phyloP scores from a whole-genome alignment of 2,329 filamentous ascomycete genomes.

The Cryoendolithus antarcticus region DNA sequence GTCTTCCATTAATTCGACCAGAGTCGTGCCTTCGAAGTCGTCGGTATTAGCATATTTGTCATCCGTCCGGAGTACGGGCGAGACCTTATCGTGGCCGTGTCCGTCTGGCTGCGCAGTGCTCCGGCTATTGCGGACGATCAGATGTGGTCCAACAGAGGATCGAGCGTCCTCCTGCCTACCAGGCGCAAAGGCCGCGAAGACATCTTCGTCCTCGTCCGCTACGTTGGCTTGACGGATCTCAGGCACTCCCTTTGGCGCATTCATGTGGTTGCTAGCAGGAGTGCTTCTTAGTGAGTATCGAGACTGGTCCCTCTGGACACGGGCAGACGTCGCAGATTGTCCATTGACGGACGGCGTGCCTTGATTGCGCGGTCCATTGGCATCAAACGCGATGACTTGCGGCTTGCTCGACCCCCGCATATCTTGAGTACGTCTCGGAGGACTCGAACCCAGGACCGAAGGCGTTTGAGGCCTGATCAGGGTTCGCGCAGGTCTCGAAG shows the following conservation, averaged over 20 bases:
- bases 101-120: neutral
- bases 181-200: slow-evolving; percentile 7
- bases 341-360: slow-evolving; percentile 6
- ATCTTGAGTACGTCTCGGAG: neutral
- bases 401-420: slow-evolving; percentile 10
- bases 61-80: neutral
- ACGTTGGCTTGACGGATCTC: slow-evolving; percentile 9
- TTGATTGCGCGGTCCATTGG: slow-evolving; percentile 21
- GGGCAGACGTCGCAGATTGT: too few relatives aligned
- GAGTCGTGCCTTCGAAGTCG: slow-evolving; percentile 7
- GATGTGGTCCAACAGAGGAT: too few relatives aligned
- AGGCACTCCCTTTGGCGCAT: neutral
- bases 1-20: slow-evolving; percentile 1
- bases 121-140: neutral
- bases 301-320: neutral
- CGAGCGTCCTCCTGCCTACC: too few relatives aligned
- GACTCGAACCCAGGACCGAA: slow-evolving; percentile 7
- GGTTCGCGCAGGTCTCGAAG: neutral
- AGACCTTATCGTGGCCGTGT: slow-evolving; percentile 1
- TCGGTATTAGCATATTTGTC: slow-evolving; percentile 5
- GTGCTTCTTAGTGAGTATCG: neutral
- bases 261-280: neutral
- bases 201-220: slow-evolving; percentile 7
- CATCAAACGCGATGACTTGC: slow-evolving; percentile 16
- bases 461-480: slow-evolving; percentile 6